These are phyloP conservation scores for Artemisia tridentata DNA, from an alignment of 129 eudicot genomes.

Conservation along the genomic window DNA sequence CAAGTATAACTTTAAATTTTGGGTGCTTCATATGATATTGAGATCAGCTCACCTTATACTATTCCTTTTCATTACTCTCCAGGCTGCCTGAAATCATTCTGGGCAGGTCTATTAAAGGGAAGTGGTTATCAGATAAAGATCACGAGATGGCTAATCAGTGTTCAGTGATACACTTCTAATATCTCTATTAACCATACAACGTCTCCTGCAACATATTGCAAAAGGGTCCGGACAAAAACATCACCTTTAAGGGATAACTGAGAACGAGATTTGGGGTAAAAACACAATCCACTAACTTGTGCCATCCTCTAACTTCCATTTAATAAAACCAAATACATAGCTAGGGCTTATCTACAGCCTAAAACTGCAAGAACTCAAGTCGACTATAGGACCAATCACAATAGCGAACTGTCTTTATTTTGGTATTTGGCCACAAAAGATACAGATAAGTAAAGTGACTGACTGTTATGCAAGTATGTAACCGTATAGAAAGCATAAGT, in stretches of 20 bases:
- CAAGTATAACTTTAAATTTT: not conserved
- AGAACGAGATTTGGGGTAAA: too few species aligned
- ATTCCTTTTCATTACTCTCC: slow-evolving; percentile 7
- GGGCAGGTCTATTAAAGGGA: not conserved
- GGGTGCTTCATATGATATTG: not conserved
- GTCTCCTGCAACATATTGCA: not conserved
- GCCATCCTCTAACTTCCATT: too few species aligned
- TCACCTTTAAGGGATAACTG: too few species aligned
- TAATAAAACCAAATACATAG: too few species aligned
- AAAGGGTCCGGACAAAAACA: not conserved
- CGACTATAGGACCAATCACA: not conserved
- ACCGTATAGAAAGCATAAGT: too few species aligned
- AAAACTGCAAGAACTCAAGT: not conserved
- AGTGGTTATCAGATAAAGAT: not conserved
- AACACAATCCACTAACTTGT: too few species aligned
- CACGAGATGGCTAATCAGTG: too few species aligned
- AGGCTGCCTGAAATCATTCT: not conserved
- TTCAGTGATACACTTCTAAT: too few species aligned
- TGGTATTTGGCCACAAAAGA: not conserved
- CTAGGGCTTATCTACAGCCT: not conserved
- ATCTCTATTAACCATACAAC: too few species aligned
- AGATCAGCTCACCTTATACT: slow-evolving; percentile 6
- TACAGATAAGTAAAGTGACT: too few species aligned
- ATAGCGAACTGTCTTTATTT: not conserved
- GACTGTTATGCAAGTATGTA: too few species aligned